Percentiles rank a stretch among this genome's conserved stretches.
phyloP scores from a whole-genome alignment of 2,329 filamentous ascomycete genomes.

The Penicillium verrucosum region DNA sequence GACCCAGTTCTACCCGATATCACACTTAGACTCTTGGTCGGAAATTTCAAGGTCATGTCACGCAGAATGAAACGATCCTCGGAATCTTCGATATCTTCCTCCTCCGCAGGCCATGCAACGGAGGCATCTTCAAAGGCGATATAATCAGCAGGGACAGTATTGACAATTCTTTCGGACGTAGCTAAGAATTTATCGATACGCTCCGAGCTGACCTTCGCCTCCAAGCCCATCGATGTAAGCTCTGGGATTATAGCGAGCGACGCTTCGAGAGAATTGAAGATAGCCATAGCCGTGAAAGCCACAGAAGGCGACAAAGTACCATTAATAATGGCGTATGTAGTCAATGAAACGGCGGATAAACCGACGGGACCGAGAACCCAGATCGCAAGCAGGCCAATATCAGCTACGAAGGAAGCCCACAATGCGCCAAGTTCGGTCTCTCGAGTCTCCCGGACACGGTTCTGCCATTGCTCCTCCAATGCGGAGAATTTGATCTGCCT shows the following conservation, averaged over 20 bases:
- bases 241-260: slow-evolving; percentile 70
- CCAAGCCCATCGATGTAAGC: slow-evolving; percentile 65
- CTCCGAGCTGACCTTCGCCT: slow-evolving; percentile 68
- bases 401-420: slow-evolving; percentile 64
- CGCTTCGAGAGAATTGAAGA: slow-evolving; percentile 70
- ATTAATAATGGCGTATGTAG: slow-evolving; percentile 63
- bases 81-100: slow-evolving; percentile 43
- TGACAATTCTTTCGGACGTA: slow-evolving; percentile 65
- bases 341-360: slow-evolving; percentile 67
- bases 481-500: slow-evolving; percentile 83
- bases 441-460: slow-evolving; percentile 63
- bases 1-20: slow-evolving; percentile 75
- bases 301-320: slow-evolving; percentile 66
- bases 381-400: slow-evolving; percentile 62
- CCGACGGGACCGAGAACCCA: slow-evolving; percentile 73
- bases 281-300: slow-evolving; percentile 71
- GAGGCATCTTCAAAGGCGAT: slow-evolving; percentile 65
- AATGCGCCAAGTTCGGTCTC: slow-evolving; percentile 64
- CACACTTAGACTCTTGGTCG: slow-evolving; percentile 65
- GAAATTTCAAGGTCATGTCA: slow-evolving; percentile 65
- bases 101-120: slow-evolving; percentile 70
- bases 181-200: slow-evolving; percentile 70
- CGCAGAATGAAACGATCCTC: slow-evolving; percentile 64
- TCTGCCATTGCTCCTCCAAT: slow-evolving; percentile 70
- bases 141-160: slow-evolving; percentile 55